phyloP scores from a whole-genome alignment of 345 rosid genomes.

The Salix purpurea region DNA sequence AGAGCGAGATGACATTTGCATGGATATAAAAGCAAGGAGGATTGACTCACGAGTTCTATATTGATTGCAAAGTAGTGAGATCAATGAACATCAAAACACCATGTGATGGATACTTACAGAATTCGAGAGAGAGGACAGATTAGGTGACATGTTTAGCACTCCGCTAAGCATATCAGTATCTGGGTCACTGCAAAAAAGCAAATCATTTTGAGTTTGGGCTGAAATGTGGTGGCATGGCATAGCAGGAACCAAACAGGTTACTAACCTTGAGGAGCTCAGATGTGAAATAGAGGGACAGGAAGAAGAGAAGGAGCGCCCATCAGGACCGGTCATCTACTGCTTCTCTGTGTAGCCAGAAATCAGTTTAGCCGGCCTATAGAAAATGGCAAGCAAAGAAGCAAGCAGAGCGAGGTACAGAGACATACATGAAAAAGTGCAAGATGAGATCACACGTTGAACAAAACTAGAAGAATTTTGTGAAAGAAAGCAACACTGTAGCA shows the following conservation, averaged over 20 bases:
- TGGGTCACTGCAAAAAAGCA: slow-evolving; percentile 35
- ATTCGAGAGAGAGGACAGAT: slow-evolving; percentile 29
- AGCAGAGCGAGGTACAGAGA: slow-evolving; percentile 3
- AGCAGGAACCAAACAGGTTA: neutral
- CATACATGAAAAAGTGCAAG: neutral
- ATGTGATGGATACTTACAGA: slow-evolving; percentile 37
- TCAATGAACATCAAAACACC: neutral
- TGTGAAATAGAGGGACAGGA: slow-evolving; percentile 36
- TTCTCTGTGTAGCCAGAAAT: slow-evolving; percentile 5
- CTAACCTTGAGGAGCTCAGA: slow-evolving; percentile 35
- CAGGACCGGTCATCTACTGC: slow-evolving; percentile 39
- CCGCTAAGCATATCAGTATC: slow-evolving; percentile 25
- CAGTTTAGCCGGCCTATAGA: neutral
- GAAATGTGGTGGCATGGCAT: too few relatives aligned
- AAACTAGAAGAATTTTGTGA: neutral
- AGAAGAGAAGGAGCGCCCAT: slow-evolving; percentile 45
- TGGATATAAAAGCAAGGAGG: neutral
- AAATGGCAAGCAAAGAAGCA: slow-evolving; percentile 14
- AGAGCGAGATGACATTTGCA: neutral
- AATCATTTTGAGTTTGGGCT: neutral
- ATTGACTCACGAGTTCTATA: neutral
- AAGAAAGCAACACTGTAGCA: neutral
- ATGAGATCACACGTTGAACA: slow-evolving; percentile 6
- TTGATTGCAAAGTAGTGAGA: neutral
- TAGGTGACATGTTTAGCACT: slow-evolving; percentile 36